Evolutionary conservation across 2,329 filamentous ascomycete genomes (phyloP).

Genomic region (Epichloe hybrida): DNA sequence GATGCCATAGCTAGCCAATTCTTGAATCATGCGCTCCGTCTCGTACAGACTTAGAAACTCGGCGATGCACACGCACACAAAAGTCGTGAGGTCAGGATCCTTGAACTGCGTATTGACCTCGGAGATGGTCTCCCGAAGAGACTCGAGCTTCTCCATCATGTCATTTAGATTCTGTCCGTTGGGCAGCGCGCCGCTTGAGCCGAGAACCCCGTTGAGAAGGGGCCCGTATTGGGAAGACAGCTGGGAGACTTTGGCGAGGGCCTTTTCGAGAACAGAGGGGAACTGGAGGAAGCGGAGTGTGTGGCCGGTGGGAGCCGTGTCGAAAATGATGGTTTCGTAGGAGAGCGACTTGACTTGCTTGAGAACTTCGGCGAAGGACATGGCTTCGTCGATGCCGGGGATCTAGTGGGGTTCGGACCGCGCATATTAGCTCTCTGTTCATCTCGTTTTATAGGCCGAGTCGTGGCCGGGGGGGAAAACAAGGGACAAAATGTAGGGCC

Average conservation of each 20-base stretch:
- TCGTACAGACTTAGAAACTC: conserved; percentile 96
- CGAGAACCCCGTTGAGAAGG: conserved; percentile 86
- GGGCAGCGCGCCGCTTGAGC: conserved; percentile 59
- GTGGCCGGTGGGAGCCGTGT: conserved; percentile 94
- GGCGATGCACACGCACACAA: conserved; percentile 95
- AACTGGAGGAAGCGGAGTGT: conserved; percentile 98
- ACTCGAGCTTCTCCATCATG: conserved; percentile 88
- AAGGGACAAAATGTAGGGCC: no score
- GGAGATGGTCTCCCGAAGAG: conserved; percentile 78
- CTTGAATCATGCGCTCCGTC: conserved; percentile 99
- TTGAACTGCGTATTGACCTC: conserved; percentile 99
- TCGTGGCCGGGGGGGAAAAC: fast-evolving
- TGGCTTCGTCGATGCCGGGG: conserved; percentile 95
- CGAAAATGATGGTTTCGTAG: conserved; percentile 98
- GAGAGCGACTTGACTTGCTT: conserved; percentile 98
- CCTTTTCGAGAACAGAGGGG: conserved; percentile 94
- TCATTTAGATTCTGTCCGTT: conserved; percentile 90
- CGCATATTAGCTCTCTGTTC: not conserved
- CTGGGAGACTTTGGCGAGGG: conserved; percentile 91
- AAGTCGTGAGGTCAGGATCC: conserved; percentile 86
- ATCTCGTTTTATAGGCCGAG: not conserved
- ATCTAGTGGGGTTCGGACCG: conserved; percentile 42
- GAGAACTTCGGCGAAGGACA: conserved; percentile 98
- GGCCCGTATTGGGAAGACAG: conserved; percentile 90
- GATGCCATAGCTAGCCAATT: conserved; percentile 82